phyloP scores from a whole-genome alignment of 345 rosid species.

The Populus pruinosa region DNA sequence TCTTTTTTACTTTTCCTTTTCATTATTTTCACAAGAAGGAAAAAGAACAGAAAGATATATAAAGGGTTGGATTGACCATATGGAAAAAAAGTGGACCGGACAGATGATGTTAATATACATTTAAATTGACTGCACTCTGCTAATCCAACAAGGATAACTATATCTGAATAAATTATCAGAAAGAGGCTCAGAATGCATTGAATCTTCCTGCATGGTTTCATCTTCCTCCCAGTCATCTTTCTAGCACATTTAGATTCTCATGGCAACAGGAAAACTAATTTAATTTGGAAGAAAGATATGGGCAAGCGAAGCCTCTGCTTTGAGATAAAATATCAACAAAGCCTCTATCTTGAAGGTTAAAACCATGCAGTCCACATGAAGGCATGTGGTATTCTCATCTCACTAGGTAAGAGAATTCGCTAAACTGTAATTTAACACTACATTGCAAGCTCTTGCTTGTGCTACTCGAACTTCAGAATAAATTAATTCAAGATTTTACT shows the following conservation, averaged over 20 bases:
- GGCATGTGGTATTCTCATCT: constrained; percentile 18
- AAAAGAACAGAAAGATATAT: too few species aligned
- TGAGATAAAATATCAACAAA: too few species aligned
- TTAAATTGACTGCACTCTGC: neutral
- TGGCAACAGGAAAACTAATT: neutral
- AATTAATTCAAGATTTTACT: neutral
- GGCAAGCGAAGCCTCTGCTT: too few species aligned
- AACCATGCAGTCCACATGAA: constrained; percentile 16
- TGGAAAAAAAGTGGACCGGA: neutral
- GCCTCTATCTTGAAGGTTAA: neutral
- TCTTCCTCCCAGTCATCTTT: too few species aligned
- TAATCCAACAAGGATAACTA: neutral
- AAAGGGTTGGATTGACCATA: neutral
- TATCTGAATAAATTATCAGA: neutral
- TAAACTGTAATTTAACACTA: neutral
- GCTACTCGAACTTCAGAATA: neutral
- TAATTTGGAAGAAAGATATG: neutral
- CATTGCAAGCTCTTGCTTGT: neutral
- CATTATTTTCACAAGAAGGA: neutral
- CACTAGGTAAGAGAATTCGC: neutral
- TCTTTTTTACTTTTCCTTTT: neutral
- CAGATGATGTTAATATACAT: neutral
- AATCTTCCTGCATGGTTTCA: neutral
- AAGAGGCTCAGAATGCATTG: neutral
- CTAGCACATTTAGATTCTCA: neutral